These are phyloP conservation scores for Arabis hirsuta DNA, from an alignment of 345 rosid species.

Conservation along the genomic window DNA sequence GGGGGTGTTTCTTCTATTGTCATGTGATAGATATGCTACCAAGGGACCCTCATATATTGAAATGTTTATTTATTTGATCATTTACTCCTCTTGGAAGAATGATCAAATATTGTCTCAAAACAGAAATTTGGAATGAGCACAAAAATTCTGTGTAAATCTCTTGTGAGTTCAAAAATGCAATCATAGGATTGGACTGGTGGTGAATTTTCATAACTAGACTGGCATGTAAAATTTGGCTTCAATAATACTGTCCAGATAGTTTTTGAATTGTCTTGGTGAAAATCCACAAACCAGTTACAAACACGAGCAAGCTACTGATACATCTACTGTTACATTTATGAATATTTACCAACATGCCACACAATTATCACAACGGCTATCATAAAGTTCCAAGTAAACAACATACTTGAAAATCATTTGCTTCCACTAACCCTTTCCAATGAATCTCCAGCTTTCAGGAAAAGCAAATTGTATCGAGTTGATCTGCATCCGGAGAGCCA, in stretches of 20 bases:
- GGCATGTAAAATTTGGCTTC: constrained; percentile 1
- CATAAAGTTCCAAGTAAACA: constrained; percentile 3
- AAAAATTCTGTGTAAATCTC: too few species aligned
- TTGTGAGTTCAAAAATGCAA: too few species aligned
- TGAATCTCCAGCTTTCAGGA: constrained; percentile 31
- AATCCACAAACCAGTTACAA: constrained; percentile 29
- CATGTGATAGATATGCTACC: too few species aligned
- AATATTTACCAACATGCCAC: constrained; percentile 40
- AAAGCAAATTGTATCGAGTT: constrained; percentile 16
- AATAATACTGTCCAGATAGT: constrained; percentile 9
- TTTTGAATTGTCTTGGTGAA: constrained; percentile 18
- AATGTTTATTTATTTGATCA: too few species aligned
- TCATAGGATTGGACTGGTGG: too few species aligned
- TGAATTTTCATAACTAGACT: not conserved
- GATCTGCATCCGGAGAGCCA: constrained; percentile 19
- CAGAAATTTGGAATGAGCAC: too few species aligned
- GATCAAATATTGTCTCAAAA: too few species aligned
- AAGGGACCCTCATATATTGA: too few species aligned
- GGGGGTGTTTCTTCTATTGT: too few species aligned
- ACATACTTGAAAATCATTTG: constrained; percentile 28
- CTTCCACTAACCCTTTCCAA: constrained; percentile 30
- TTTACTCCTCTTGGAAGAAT: too few species aligned
- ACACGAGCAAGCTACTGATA: constrained; percentile 21
- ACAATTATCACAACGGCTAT: constrained; percentile 41
- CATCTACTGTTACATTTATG: constrained; percentile 30